Evolutionary conservation across 2,329 filamentous ascomycete genomes (phyloP), one percentile per base, ranked within the genome.

Genomic region (Exophiala oligosperma): DNA sequence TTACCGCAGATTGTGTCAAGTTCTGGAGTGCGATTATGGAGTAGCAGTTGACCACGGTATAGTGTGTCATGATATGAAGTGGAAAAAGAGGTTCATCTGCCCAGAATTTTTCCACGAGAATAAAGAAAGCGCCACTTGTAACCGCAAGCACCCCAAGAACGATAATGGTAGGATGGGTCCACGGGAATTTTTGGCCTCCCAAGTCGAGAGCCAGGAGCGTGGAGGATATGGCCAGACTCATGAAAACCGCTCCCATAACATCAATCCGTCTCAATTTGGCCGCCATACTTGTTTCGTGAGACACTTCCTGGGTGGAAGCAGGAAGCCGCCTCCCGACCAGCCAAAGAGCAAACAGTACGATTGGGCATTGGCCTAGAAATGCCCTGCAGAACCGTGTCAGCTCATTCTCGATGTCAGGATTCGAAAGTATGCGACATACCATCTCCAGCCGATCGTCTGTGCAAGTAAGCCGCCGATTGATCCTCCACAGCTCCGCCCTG

Each of bases 391-490:
- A 21, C 21, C 7, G 21, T 41, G 38, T 41, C 38, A 41, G 38
- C 6, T n/a, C 14, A 14, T 21, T n/a, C 21, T 21, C 11, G 11
- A 6, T 41, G 38, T 21, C 21, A 21, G 21, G 7, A n/a, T n/a
- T n/a, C 14, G 38, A n/a, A n/a, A 41, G 21, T 5, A 21, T 21
- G 2, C n/a, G 3, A 28, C 8, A 11, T 62, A 83, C 84, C 84
- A 87, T 70, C 86, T 74, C 86, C 86, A 89, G n/a, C 86, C 86
- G 9, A 88, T 76, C 0, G 79, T 78, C 61, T 88, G 83, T 1
- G 84, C 81, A 2, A 88, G 69, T 66, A 77, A 82, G 1, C 85
- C 86, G 1, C 86, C 86, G 0, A 86, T 56, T 0, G 81, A 78
- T 1, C 80, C 81, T 29, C 81, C 81, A 24, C 78, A 71, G 60